These are phyloP conservation scores for Acmispon strigosus DNA, from an alignment of 306 rosid genomes.

Conservation along the genomic window DNA sequence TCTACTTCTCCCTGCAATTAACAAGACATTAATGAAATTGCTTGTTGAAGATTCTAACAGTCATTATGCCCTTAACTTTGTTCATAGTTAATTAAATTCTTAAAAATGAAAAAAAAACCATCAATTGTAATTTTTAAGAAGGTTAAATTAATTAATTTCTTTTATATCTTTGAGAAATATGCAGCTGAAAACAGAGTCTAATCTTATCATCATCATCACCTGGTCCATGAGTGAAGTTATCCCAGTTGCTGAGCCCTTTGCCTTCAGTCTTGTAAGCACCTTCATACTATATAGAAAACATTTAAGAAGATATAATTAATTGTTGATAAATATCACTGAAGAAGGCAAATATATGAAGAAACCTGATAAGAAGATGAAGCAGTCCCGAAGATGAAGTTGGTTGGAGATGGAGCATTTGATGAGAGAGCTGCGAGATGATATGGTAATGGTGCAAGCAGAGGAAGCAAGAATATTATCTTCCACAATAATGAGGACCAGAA, in stretches of 20 bases:
- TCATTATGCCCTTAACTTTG: no score
- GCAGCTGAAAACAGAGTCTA: no score
- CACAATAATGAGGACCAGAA: no score
- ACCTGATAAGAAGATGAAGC: slow-evolving; percentile 85
- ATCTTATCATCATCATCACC: slow-evolving; percentile 23
- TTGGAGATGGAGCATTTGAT: slow-evolving; percentile 27
- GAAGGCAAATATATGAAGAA: background rate
- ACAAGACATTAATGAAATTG: background rate
- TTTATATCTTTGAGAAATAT: no score
- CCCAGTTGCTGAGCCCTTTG: slow-evolving; percentile 66
- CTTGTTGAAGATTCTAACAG: no score
- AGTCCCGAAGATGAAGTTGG: slow-evolving; percentile 63
- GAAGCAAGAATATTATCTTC: background rate
- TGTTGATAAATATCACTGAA: background rate
- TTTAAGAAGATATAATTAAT: background rate
- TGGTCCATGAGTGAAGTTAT: slow-evolving; percentile 52
- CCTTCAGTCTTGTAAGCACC: slow-evolving; percentile 68
- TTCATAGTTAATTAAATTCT: no score
- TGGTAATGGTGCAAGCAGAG: background rate
- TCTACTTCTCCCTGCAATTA: slow-evolving; percentile 34
- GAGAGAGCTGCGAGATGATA: background rate
- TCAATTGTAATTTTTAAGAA: no score
- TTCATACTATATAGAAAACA: slow-evolving; percentile 43
- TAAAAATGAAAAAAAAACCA: no score
- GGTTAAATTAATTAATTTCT: no score